A percentile compares a stretch with the other conserved stretches of the same genome.
Evolutionary conservation across 257 asterid genomes (phyloP).

Genomic region (Solanum arcanum): DNA sequence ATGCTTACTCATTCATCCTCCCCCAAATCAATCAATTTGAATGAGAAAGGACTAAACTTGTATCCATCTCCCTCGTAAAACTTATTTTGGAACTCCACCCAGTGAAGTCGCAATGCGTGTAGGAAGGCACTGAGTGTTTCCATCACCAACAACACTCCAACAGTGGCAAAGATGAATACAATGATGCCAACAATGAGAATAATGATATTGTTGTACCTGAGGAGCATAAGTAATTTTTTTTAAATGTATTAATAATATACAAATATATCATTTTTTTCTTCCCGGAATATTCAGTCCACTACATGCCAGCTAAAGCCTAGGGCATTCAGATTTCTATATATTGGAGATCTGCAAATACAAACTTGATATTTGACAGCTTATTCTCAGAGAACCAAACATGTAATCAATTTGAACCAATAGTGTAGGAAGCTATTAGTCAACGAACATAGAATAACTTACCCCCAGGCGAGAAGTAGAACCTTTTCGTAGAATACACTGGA

Average conservation of each 20-base stretch:
- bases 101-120: constrained; percentile 93
- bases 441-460: constrained; percentile 38
- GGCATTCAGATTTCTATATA: background rate
- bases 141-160: constrained; percentile 93
- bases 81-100: constrained; percentile 97
- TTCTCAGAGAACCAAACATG: background rate
- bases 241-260: background rate
- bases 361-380: background rate
- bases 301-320: background rate
- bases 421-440: background rate
- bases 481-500: constrained; percentile 88
- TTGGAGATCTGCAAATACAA: background rate
- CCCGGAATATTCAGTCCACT: background rate
- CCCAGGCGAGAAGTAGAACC: constrained; percentile 94
- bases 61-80: constrained; percentile 97
- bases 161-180: constrained; percentile 70
- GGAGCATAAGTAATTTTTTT: background rate
- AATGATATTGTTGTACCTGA: constrained; percentile 39
- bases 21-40: constrained; percentile 20
- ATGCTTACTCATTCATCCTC: constrained; percentile 60
- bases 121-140: constrained; percentile 97
- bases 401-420: background rate
- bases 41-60: constrained; percentile 77
- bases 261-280: background rate
- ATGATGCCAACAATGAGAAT: constrained; percentile 64